Conservation (phyloP, 352 stramenopile species). For the Phytophthora chlamydospora region DNA sequence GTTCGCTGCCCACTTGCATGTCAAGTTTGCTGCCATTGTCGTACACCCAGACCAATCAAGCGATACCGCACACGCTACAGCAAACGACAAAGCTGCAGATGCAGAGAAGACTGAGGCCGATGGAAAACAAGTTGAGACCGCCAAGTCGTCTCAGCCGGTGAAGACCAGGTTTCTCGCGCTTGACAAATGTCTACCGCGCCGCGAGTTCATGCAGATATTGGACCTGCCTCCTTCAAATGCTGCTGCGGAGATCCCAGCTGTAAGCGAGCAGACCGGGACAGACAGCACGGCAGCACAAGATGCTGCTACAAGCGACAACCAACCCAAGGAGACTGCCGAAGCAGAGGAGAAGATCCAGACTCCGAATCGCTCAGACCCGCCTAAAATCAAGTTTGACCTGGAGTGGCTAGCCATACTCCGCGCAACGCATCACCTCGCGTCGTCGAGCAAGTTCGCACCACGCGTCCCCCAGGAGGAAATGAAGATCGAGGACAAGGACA, state of each 20-base stretch:
- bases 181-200: constrained; percentile 98
- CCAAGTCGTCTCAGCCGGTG: constrained; percentile 14
- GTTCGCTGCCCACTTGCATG: constrained; percentile 98
- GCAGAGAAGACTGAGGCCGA: constrained; percentile 2
- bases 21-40: constrained; percentile 98
- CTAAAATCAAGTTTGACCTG: constrained; percentile 92
- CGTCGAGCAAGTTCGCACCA: constrained; percentile 62
- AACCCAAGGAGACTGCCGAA: constrained; percentile 1
- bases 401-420: constrained; percentile 95
- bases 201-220: constrained; percentile 96
- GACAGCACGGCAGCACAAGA: constrained; percentile 2
- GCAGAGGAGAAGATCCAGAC: constrained; percentile 6
- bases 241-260: not conserved
- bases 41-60: constrained; percentile 56
- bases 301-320: not conserved
- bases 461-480: constrained; percentile 78
- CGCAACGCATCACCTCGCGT: constrained; percentile 91
- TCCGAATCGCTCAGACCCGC: constrained; percentile 11
- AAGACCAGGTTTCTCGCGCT: constrained; percentile 82
- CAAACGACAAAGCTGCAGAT: constrained; percentile 2
- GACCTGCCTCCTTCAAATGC: constrained; percentile 52
- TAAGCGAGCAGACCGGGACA: constrained; percentile 1
- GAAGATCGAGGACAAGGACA: constrained; percentile 75
- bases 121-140: constrained; percentile 10
- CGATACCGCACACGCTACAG: not conserved